Base-by-base conservation (phyloP, 441 rosid species). In the Brassica balearica region DNA sequence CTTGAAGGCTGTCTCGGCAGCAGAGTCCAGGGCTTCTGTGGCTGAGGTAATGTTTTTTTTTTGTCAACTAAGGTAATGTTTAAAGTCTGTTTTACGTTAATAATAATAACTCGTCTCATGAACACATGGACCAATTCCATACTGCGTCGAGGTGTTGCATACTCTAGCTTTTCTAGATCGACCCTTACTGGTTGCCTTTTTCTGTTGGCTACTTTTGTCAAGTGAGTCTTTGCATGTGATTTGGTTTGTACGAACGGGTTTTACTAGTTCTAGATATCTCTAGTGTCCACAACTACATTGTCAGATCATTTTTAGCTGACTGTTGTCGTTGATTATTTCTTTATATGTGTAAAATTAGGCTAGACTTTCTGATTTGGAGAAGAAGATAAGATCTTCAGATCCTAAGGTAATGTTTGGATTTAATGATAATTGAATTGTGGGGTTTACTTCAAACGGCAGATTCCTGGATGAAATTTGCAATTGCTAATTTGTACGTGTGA, bases 21-120 rank as follows among this genome's bases (percentile, higher is more conserved):
- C 98, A 70, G 99, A 92, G 85, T 81, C 92, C 19, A 88, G 95
- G 84, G 99, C 98, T 75, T 87, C 95, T 77, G 84, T 89, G 81
- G 90, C 97, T 29, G 99, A 96, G 97, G 99, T 96, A 76, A n/a
- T 38, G 19, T 63, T 72, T 66, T 19, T 17, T 19, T 19, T 19
- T 19, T 19, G 19, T 19, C 19, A 19, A 19, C 97, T 29, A 98
- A 96, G 97, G 99, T 96, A 76, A n/a, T 38, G 19, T 63, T 72
- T 66, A 29, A 76, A 61, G 70, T 53, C 77, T 67, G 67, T 29
- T 32, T 48, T 48, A 51, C 29, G 14, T 65, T 62, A 1, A 14
- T 65, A 58, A 14, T 65, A 58, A 27, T 74, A 64, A 56, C 67
- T 23, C 43, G 27, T 58, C 22, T 71, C 68, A 15, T 74, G 56